Evolutionary conservation across 352 stramenopile species (phyloP).

Genomic region (Globisporangium cystogenes): DNA sequence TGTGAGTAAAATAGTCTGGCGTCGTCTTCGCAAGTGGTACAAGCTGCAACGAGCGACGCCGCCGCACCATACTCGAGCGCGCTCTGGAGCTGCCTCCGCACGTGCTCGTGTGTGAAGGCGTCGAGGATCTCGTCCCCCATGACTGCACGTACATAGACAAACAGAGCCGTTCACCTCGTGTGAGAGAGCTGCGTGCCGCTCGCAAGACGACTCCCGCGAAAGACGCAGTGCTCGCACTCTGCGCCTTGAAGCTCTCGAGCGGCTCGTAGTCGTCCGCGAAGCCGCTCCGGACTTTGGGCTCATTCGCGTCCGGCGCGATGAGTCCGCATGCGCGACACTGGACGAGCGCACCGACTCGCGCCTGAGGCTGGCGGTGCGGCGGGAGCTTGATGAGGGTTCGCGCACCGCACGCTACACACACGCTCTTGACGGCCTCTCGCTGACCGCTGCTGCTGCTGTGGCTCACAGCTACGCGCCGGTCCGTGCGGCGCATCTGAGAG

Average conservation of each 20-base stretch:
- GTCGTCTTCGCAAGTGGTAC: not conserved
- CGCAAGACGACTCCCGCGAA: too few species aligned
- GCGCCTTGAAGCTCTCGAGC: constrained; percentile 21
- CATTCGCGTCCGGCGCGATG: constrained; percentile 40
- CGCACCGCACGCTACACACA: constrained; percentile 48
- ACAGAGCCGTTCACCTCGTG: too few species aligned
- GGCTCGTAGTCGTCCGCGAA: constrained; percentile 19
- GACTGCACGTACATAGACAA: constrained; percentile 11
- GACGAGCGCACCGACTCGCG: constrained; percentile 8
- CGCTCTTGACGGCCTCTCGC: constrained; percentile 22
- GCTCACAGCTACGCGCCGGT: constrained; percentile 6
- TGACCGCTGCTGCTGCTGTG: constrained; percentile 1
- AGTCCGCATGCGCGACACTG: constrained; percentile 48
- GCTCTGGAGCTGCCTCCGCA: constrained; percentile 31
- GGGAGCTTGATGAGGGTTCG: constrained; percentile 22
- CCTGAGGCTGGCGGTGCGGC: not conserved
- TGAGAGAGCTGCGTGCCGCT: too few species aligned
- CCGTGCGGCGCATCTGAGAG: not conserved
- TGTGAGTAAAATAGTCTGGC: not conserved
- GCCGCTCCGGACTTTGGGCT: constrained; percentile 16
- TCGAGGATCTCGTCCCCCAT: constrained; percentile 48
- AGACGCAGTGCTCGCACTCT: constrained; percentile 11
- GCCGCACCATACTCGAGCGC: constrained; percentile 29
- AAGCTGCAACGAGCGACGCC: not conserved
- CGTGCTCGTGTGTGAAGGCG: constrained; percentile 32